A percentile compares a stretch with the other conserved stretches of the same genome.
phyloP scores from a whole-genome alignment of 805 yeast species.

The Monosporozyma unispora region DNA sequence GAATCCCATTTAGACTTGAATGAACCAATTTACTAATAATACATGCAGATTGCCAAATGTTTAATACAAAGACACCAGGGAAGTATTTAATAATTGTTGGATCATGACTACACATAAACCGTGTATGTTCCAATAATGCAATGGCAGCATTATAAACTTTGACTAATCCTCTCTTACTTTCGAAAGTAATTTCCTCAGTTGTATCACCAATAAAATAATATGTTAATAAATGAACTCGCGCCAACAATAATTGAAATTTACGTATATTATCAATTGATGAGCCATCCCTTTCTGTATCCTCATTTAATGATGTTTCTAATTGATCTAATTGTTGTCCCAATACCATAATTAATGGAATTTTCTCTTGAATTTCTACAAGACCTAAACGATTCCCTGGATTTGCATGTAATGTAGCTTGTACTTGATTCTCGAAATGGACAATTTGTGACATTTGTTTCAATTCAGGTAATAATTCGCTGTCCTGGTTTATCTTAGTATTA shows the following conservation, averaged over 20 bases:
- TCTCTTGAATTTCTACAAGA: conserved; percentile 55
- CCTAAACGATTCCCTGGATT: conserved; percentile 60
- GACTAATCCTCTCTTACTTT: conserved; percentile 63
- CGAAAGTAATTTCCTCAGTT: conserved; percentile 34
- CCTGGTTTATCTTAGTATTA: not conserved
- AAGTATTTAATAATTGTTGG: conserved; percentile 61
- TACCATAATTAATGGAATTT: conserved; percentile 63
- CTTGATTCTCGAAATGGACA: conserved; percentile 76
- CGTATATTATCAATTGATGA: conserved; percentile 53
- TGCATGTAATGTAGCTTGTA: conserved; percentile 63
- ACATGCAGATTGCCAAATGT: conserved; percentile 88
- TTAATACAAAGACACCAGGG: conserved; percentile 74
- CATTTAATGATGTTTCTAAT: conserved; percentile 36
- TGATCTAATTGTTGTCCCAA: conserved; percentile 68
- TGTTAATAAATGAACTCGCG: conserved; percentile 73
- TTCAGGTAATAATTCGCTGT: conserved; percentile 37
- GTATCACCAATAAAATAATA: conserved; percentile 52
- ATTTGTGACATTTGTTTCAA: conserved; percentile 71
- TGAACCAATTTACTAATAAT: conserved; percentile 71
- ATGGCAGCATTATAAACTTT: conserved; percentile 74
- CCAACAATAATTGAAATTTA: conserved; percentile 55
- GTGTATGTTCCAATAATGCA: conserved; percentile 57
- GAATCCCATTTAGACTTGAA: conserved; percentile 57
- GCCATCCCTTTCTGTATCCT: not conserved
- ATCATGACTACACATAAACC: conserved; percentile 48